Base-by-base conservation (phyloP, 2,329 filamentous ascomycete genomes). In the Colletotrichum echinochloae region DNA sequence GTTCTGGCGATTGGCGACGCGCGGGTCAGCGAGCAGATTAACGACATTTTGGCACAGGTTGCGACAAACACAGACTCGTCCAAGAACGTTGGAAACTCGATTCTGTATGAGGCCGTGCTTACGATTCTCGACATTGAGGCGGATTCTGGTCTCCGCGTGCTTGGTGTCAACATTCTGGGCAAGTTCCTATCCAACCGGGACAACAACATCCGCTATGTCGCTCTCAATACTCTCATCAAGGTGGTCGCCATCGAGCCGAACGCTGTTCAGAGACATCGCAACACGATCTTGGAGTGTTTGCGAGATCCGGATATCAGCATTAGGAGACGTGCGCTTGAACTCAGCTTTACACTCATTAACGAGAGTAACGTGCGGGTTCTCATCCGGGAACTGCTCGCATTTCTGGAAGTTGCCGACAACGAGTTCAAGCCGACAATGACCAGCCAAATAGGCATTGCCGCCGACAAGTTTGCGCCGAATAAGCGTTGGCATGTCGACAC, bases 341-440 rank as follows among this genome's bases (percentile, higher is more conserved):
- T 99, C 67, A 98, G 96, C 81, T 99, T 99, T 79, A 99, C 97
- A 5, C 86, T 99, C 62, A 98, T 99, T 82, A 98, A 99, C 79
- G 96, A 98, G 79, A 90, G 91, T 81, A 99, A 99, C 76, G 94
- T 99, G 44, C 91, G 96, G 48, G 93, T 98, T 5, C 87, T 99
- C 48, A 96, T 99, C 71, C 87, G 97, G 73, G 97, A 99, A 79
- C 86, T 99, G 49, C 86, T 99, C 52, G 94, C 96, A 8, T 99
- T 99, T 86, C 83, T 99, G 68, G 96, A 99, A 80, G 94, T 97
- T 61, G 95, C 97, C 65, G 96, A 99, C 77, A 97, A 97, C 74
- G 96, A 99, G 81, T 99, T 99, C 85, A 99, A 99, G 83, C 94
- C 96, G 8, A 94, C 94, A 63, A 98, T 99, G 95, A 99, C 96